phyloP scores from a whole-genome alignment of 2,329 filamentous ascomycete genomes.

The Botrytis tulipae region DNA sequence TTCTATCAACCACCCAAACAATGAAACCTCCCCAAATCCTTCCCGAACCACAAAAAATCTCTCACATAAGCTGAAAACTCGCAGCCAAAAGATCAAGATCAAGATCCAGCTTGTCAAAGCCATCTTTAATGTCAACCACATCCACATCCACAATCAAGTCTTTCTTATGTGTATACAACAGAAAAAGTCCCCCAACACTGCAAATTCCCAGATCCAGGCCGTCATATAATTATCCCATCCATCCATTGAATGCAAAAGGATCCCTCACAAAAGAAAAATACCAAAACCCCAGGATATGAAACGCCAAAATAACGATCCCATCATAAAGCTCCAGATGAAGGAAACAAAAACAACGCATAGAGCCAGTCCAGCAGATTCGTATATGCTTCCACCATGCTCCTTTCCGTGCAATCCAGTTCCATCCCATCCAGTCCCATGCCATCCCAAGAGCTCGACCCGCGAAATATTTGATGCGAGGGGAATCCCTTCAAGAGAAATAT shows the following conservation, averaged over 20 bases:
- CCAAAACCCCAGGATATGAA: neutral
- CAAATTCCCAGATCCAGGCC: slow-evolving; percentile 1
- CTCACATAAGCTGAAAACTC: neutral
- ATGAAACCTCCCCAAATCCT: neutral
- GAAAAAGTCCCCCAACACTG: neutral
- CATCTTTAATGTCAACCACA: neutral
- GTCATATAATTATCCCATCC: slow-evolving; percentile 7
- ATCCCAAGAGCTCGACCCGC: slow-evolving; percentile 9
- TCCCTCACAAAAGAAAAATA: neutral
- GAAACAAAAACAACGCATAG: slow-evolving; percentile 13
- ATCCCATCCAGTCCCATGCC: slow-evolving; percentile 10
- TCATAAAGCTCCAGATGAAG: neutral
- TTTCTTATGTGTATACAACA: neutral
- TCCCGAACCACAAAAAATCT: neutral
- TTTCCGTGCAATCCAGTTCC: neutral
- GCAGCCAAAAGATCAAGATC: neutral
- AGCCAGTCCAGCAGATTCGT: slow-evolving; percentile 10
- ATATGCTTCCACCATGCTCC: slow-evolving; percentile 2
- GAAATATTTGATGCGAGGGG: slow-evolving; percentile 8
- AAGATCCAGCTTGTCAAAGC: neutral
- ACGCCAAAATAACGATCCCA: neutral
- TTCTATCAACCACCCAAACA: slow-evolving; percentile 4
- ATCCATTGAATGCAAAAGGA: slow-evolving; percentile 9
- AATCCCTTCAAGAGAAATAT: neutral
- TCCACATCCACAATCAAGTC: neutral